Conservation (phyloP, 805 yeast genomes). For the Tanozyma kutaoensis region DNA sequence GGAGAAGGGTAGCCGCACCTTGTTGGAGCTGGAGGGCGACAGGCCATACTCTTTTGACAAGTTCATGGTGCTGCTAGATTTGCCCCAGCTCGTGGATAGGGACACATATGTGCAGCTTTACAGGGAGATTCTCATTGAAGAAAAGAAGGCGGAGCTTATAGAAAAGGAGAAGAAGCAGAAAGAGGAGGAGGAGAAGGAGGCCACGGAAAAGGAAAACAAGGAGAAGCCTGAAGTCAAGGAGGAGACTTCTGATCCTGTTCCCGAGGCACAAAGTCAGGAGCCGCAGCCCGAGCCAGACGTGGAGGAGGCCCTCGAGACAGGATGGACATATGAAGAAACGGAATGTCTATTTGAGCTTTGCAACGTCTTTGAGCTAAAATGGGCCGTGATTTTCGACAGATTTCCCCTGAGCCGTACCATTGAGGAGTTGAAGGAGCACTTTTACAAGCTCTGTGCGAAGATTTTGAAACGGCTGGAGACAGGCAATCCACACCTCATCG, state of each 20-base stretch:
- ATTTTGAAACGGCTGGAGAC: conserved; percentile 6
- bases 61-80: conserved; percentile 52
- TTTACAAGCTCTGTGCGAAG: conserved; percentile 54
- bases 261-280: conserved; percentile 9
- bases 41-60: conserved; percentile 59
- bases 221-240: conserved; percentile 20
- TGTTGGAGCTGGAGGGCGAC: conserved; percentile 16
- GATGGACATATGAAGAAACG: conserved; percentile 74
- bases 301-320: conserved; percentile 4
- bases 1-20: conserved; percentile 62
- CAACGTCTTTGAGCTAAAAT: conserved; percentile 44
- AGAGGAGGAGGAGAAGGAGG: conserved; percentile 3
- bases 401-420: conserved; percentile 32
- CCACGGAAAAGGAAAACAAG: not conserved
- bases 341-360: conserved; percentile 64
- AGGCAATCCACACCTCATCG: conserved; percentile 25
- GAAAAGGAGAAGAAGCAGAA: conserved; percentile 6
- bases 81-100: conserved; percentile 55
- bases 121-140: not conserved
- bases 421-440: conserved; percentile 78
- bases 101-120: conserved; percentile 34
- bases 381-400: conserved; percentile 58
- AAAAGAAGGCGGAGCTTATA: conserved; percentile 1
- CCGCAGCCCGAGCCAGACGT: conserved; percentile 26
- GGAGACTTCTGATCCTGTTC: too few species aligned